These are phyloP conservation scores for Septoria petroselini DNA, from an alignment of 2,329 filamentous ascomycete species.

Conservation along the genomic window DNA sequence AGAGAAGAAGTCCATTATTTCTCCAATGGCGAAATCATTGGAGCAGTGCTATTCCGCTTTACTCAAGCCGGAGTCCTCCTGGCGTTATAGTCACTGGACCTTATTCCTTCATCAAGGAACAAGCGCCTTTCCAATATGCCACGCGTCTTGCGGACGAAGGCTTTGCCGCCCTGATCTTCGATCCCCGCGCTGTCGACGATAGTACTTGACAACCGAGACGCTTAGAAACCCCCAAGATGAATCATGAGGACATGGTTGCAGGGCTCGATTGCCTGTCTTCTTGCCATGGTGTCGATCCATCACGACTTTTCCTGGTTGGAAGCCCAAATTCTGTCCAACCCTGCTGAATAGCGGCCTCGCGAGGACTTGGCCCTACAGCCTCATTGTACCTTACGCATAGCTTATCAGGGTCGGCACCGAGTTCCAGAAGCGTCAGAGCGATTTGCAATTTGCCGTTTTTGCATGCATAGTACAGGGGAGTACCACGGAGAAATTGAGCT, in stretches of 20 bases:
- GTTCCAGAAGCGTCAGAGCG: conserved; percentile 12
- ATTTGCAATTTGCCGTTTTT: not conserved
- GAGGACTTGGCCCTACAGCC: conserved; percentile 13
- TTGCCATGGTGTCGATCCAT: conserved; percentile 3
- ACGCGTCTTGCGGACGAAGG: conserved; percentile 14
- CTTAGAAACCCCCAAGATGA: conserved; percentile 15
- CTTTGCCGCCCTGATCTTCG: conserved; percentile 14
- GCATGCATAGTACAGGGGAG: conserved; percentile 14
- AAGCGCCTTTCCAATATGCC: conserved; percentile 13
- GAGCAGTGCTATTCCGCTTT: conserved; percentile 4
- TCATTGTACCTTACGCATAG: conserved; percentile 5
- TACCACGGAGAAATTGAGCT: conserved; percentile 12
- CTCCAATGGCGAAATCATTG: conserved; percentile 12
- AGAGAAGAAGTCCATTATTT: conserved; percentile 8
- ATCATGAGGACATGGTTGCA: conserved; percentile 10
- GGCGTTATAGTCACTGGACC: conserved; percentile 14
- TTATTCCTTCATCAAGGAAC: conserved; percentile 16
- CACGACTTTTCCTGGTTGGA: conserved; percentile 8
- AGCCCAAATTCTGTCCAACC: not conserved
- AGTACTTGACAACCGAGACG: conserved; percentile 9
- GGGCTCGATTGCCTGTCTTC: conserved; percentile 10
- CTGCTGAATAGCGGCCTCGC: conserved; percentile 3
- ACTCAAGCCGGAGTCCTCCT: conserved; percentile 8
- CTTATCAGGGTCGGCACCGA: conserved; percentile 16
- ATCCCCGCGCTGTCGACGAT: conserved; percentile 11